Conservation (phyloP, 345 rosid species). For the Hypericum perforatum region DNA sequence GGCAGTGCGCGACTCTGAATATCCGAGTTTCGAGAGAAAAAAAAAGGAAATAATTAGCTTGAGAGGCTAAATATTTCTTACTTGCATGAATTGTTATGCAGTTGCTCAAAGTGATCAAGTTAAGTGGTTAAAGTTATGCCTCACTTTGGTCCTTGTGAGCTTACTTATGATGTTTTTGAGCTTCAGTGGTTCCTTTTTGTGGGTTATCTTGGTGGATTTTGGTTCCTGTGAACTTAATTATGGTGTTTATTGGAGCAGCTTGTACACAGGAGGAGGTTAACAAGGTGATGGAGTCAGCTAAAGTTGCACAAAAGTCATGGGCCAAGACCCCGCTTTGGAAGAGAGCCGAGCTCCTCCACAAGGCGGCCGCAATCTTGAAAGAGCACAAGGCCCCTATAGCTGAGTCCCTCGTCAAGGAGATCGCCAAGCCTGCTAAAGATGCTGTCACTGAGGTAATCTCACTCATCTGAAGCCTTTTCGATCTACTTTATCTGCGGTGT, state of each 20-base stretch:
- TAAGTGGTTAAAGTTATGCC: too few species aligned
- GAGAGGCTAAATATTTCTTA: too few species aligned
- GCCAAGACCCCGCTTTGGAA: conserved; percentile 97
- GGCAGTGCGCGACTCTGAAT: too few species aligned
- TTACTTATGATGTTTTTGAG: too few species aligned
- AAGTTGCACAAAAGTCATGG: conserved; percentile 79
- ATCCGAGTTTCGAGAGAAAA: too few species aligned
- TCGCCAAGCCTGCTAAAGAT: conserved; percentile 99
- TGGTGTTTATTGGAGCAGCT: conserved; percentile 30
- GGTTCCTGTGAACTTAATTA: too few species aligned
- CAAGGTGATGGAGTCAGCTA: conserved; percentile 74
- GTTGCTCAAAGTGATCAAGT: background rate
- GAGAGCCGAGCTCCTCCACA: conserved; percentile 96
- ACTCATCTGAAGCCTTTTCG: too few species aligned
- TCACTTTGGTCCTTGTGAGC: too few species aligned
- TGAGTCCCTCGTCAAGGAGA: conserved; percentile 85
- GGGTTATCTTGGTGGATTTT: background rate
- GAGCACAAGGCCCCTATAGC: conserved; percentile 77
- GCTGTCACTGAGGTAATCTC: conserved; percentile 62
- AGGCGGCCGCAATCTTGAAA: conserved; percentile 84
- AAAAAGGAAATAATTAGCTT: too few species aligned
- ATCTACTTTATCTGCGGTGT: too few species aligned
- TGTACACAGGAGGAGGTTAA: conserved; percentile 97
- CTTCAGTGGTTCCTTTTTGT: background rate
- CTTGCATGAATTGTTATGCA: too few species aligned